A percentile compares a stretch with the other conserved stretches of the same genome.
These are phyloP conservation scores for Penicillium parvum DNA, from an alignment of 495 filamentous ascomycete genomes.

Conservation along the genomic window DNA sequence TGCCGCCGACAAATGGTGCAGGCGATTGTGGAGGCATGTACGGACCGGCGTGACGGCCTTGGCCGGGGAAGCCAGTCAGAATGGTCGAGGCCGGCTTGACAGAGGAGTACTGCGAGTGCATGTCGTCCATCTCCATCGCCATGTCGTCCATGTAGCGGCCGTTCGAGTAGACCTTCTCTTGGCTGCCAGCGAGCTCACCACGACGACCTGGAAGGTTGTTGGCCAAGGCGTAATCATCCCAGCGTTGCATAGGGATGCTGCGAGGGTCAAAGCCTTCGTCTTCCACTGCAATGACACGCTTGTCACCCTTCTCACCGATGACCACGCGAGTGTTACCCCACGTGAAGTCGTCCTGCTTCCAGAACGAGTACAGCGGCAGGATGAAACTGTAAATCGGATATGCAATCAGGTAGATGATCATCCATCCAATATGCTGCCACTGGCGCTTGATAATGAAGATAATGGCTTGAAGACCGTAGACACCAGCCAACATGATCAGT, in stretches of 20 bases:
- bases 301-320: conserved; percentile 85
- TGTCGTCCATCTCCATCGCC: conserved; percentile 92
- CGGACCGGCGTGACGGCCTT: conserved; percentile 47
- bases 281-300: conserved; percentile 80
- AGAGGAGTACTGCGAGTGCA: conserved; percentile 93
- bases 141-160: conserved; percentile 57
- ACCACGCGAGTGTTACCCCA: conserved; percentile 58
- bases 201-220: conserved; percentile 92
- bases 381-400: conserved; percentile 92
- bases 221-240: conserved; percentile 93
- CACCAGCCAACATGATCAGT: conserved; percentile 78
- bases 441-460: conserved; percentile 95
- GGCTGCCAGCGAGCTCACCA: conserved; percentile 46
- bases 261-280: conserved; percentile 87
- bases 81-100: conserved; percentile 90
- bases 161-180: conserved; percentile 59
- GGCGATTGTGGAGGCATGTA: conserved; percentile 83
- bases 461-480: conserved; percentile 92
- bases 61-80: conserved; percentile 76
- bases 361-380: conserved; percentile 95
- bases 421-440: conserved; percentile 98
- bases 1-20: conserved; percentile 54
- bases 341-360: conserved; percentile 95
- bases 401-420: conserved; percentile 94
- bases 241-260: conserved; percentile 88